Evolutionary conservation across 805 yeast species (phyloP).

Genomic region (Lachancea cidri): DNA sequence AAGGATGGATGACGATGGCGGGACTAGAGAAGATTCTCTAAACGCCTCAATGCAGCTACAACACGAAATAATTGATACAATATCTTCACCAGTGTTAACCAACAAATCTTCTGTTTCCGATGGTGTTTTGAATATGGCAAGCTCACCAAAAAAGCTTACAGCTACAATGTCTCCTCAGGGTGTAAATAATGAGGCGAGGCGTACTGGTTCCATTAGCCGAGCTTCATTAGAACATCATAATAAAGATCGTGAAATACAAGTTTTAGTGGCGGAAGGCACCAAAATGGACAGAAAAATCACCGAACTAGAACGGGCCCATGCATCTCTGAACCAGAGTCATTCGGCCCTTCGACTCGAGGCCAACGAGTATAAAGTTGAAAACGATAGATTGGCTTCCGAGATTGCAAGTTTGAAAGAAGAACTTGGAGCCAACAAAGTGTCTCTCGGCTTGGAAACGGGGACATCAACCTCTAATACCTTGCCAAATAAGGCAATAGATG

Average conservation of each 20-base stretch:
- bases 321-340: conserved; percentile 22
- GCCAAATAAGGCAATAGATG: conserved; percentile 11
- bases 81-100: background rate
- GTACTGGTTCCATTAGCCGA: conserved; percentile 5
- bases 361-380: conserved; percentile 16
- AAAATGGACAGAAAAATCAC: conserved; percentile 45
- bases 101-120: background rate
- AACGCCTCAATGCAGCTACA: background rate
- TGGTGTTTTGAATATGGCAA: background rate
- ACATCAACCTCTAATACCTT: conserved; percentile 1
- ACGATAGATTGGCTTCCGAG: conserved; percentile 16
- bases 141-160: background rate
- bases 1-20: conserved; percentile 17
- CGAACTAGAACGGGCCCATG: conserved; percentile 32
- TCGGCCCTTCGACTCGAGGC: conserved; percentile 23
- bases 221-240: conserved; percentile 11
- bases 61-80: background rate
- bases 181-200: background rate
- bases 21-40: background rate
- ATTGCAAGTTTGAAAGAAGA: conserved; percentile 4
- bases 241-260: conserved; percentile 41
- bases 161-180: background rate
- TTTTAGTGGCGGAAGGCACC: conserved; percentile 43
- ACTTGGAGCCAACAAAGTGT: background rate
- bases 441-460: conserved; percentile 1